A percentile compares a stretch with the other conserved stretches of the same genome.
These are phyloP conservation scores for Pseudevernia furfuracea DNA, from an alignment of 495 filamentous ascomycete species.

Conservation along the genomic window DNA sequence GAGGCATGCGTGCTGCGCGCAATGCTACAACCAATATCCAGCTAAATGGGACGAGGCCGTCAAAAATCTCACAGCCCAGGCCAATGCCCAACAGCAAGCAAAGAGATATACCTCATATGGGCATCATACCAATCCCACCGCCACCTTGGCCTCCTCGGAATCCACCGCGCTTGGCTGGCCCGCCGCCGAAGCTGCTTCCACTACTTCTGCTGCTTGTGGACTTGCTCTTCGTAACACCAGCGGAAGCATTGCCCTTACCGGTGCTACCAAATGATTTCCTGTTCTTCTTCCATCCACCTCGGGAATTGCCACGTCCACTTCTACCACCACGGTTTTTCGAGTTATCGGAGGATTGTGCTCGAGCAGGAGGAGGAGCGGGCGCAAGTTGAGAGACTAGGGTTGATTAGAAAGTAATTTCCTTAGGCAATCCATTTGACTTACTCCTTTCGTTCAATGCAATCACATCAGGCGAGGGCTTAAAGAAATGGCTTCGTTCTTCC, in stretches of 20 bases:
- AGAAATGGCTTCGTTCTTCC: constrained; percentile 36
- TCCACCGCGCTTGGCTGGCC: constrained; percentile 9
- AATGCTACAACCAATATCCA: neutral
- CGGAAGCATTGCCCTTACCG: constrained; percentile 3
- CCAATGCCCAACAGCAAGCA: constrained; percentile 3
- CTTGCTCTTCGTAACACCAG: constrained; percentile 17
- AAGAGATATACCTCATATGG: constrained; percentile 27
- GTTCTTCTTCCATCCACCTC: constrained; percentile 12
- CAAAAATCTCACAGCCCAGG: constrained; percentile 3
- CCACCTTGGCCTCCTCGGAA: constrained; percentile 16
- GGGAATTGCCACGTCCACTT: constrained; percentile 11
- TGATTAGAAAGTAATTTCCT: neutral
- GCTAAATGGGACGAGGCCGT: neutral
- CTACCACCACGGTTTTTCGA: constrained; percentile 1
- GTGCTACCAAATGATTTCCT: constrained; percentile 11
- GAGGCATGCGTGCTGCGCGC: neutral
- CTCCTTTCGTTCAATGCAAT: constrained; percentile 30
- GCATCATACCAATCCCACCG: constrained; percentile 37
- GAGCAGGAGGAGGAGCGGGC: constrained; percentile 6
- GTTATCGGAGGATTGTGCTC: constrained; percentile 6
- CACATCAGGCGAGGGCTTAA: constrained; percentile 30
- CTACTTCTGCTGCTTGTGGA: constrained; percentile 19
- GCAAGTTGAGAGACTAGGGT: constrained; percentile 13
- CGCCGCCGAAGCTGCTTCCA: constrained; percentile 16
- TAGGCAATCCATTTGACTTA: constrained; percentile 13